Evolutionary conservation across 139 green algal species (phyloP).

Genomic region (Chlorella sp.): DNA sequence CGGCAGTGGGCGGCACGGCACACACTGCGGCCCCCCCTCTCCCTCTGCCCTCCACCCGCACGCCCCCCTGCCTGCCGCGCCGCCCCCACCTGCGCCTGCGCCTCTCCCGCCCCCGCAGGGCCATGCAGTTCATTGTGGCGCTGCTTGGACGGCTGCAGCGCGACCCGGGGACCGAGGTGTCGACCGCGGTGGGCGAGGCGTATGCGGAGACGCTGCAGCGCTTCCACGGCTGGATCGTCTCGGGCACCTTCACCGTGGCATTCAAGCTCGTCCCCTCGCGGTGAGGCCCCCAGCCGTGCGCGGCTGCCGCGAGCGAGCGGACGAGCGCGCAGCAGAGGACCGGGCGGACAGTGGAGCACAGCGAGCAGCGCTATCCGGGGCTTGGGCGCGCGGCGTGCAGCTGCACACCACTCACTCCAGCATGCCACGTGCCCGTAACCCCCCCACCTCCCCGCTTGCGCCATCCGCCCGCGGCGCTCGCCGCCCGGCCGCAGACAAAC

Average conservation of each 20-base stretch:
- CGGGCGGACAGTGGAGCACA: not conserved
- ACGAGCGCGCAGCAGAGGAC: not conserved
- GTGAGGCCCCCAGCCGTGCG: not conserved
- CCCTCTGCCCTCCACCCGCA: not conserved
- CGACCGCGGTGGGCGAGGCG: constrained; percentile 48
- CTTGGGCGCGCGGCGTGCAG: not conserved
- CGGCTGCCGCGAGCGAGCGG: not conserved
- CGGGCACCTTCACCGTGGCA: constrained; percentile 65
- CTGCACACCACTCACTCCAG: not conserved
- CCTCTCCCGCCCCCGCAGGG: constrained; percentile 38
- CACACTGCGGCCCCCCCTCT: no score
- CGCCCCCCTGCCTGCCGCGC: not conserved
- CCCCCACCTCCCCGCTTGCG: not conserved
- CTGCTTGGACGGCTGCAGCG: constrained; percentile 56
- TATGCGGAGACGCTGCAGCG: constrained; percentile 70
- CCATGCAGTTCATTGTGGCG: constrained; percentile 73
- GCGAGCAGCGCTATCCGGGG: no score
- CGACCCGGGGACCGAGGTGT: constrained; percentile 32
- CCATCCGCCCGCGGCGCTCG: not conserved
- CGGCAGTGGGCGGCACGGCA: not conserved
- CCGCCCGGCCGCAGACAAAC: not conserved
- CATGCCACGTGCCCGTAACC: not conserved
- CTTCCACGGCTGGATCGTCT: constrained; percentile 79
- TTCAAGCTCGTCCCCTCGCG: constrained; percentile 49
- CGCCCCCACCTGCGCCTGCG: not conserved